phyloP scores from a whole-genome alignment of 768 basidiomycete genomes.

The Podaxis mareebaensis region DNA sequence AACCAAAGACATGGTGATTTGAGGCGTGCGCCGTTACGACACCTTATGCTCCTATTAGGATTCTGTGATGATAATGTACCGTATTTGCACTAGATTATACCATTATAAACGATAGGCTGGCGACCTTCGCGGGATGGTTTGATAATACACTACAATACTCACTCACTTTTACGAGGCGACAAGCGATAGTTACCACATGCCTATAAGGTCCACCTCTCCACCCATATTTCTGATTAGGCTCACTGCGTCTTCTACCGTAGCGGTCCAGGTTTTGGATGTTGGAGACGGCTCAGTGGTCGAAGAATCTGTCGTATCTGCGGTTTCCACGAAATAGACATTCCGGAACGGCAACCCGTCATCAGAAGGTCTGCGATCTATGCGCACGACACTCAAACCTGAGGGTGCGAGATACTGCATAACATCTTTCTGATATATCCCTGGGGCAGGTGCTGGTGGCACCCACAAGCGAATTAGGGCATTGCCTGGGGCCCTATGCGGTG shows the following conservation, averaged over 20 bases:
- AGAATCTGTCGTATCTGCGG: slow-evolving; percentile 27
- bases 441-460: slow-evolving; percentile 16
- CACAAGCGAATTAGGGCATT: slow-evolving; percentile 36
- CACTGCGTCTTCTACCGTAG: slow-evolving; percentile 37
- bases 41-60: neutral
- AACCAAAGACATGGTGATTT: slow-evolving; percentile 3
- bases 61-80: slow-evolving; percentile 5
- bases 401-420: slow-evolving; percentile 31
- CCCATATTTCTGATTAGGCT: slow-evolving; percentile 35
- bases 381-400: slow-evolving; percentile 44
- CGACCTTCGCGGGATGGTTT: neutral
- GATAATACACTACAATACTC: neutral
- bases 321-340: slow-evolving; percentile 67
- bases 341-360: slow-evolving; percentile 46
- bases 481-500: slow-evolving; percentile 17
- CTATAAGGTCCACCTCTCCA: slow-evolving; percentile 40
- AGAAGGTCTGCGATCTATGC: slow-evolving; percentile 69
- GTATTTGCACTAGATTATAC: neutral
- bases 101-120: neutral
- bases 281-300: slow-evolving; percentile 5
- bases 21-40: neutral
- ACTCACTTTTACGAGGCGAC: neutral
- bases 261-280: slow-evolving; percentile 6
- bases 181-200: slow-evolving; percentile 44
- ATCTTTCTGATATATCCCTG: slow-evolving; percentile 17